Evolutionary conservation across 2,329 filamentous ascomycete genomes (phyloP), one percentile per base, ranked within the genome.

Genomic region (Aurifilum marmelostoma): DNA sequence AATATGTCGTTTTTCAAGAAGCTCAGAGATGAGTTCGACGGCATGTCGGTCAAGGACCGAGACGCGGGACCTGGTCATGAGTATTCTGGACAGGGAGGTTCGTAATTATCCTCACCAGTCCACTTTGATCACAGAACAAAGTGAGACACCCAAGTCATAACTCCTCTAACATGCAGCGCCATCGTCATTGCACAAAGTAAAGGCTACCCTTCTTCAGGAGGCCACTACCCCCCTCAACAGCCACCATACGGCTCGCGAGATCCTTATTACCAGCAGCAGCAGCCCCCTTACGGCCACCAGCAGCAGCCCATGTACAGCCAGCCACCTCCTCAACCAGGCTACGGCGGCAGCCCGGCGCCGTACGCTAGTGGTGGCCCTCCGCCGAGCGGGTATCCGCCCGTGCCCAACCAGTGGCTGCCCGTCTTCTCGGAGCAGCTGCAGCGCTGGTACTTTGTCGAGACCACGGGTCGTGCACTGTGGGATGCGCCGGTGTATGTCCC

Each of bases 381-480:
- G 18, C 59, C 59, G n/a, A 62, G 9, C 75, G 73, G 63, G 47
- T 69, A 75, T 2, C 81, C 86, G 58, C 78, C 83, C 43, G 78
- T 87, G 65, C 80, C 87, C 32, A 72, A 80, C 61, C 87, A 86
- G 73, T 89, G 87, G 87, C 75, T 79, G 29, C 80, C 85, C 59
- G 83, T 87, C 73, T 89, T 83, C 78, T 87, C 89, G 72, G 83
- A 84, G 56, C 79, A 77, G 68, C 80, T 81, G 69, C 83, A 86
- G 73, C 83, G 85, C 65, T 88, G 84, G 79, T 89, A 83, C 78
- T 90, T 85, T 73, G 80, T 88, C 67, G 85, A 89, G 66, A 77
- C 84, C 47, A 86, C 85, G 14, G 85, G 85, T 21, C 83, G 83
- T 68, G 82, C 85, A 0, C 85, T 88, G 73, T 89, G 87, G 87